Base-by-base conservation (phyloP, 805 yeast genomes). In the Kodamaea restingae region DNA sequence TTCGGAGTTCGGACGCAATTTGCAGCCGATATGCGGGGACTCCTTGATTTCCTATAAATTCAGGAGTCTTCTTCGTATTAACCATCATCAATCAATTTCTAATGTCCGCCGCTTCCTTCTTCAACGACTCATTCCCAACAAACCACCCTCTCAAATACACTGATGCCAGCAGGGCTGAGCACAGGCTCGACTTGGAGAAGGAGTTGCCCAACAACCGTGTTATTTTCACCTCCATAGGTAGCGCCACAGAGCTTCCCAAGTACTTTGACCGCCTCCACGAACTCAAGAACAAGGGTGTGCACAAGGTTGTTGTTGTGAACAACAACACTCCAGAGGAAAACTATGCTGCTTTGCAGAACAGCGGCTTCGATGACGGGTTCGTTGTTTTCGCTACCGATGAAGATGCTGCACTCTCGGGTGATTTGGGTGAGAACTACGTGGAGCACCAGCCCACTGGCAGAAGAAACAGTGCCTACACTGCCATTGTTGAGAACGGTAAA, bases 131-230 rank as follows among this genome's bases (percentile, higher is more conserved):
- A 22, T 54, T 55, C 43, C 58, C 60, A 12, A 29, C 54, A 17
- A 38, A 33, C 41, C 37, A 32, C 24, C 18, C 35, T 21, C 34
- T 38, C 15, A 38, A 26, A 20, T 38, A 38, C 29, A 38, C 37
- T 28, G 37, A 38, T 21, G 31, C 37, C n/a, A 14, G 25, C 22
- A 10, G 20, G n/a, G 25, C 36, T 11, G 50, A 47, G 41, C 44
- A 49, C 15, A 54, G 46, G 9, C 58, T 64, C 25, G 70, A 70
- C 40, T 55, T 70, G 32, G 49, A 56, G 2, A 55, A 54, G 39
- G 44, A 43, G 28, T 49, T 54, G 47, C 37, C 50, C 17, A 36
- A 38, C 46, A 44, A 42, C 32, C 39, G 40, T 8, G 42, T 47
- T 24, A 33, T 47, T 10, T 32, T 47, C 24, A 34, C 48, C 14